A percentile compares a stretch with the other conserved stretches of the same genome.
phyloP scores from a whole-genome alignment of 1,284 basidiomycete species.

The Ceratobasidium papillatum region DNA sequence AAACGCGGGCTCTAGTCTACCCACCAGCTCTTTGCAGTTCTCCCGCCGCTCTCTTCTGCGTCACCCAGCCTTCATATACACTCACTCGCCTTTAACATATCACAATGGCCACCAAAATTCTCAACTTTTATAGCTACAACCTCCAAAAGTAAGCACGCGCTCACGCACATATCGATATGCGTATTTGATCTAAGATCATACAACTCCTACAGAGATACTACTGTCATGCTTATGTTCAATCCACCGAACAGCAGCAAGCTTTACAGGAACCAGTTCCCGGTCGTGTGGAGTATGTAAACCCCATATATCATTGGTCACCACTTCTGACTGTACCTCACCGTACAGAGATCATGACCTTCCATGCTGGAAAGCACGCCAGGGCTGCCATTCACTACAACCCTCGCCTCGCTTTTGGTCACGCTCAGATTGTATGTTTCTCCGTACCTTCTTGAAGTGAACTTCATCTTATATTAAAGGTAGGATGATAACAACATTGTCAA shows the following conservation, averaged over 20 bases:
- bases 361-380: slow-evolving; percentile 12
- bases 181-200: background rate
- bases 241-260: slow-evolving; percentile 6
- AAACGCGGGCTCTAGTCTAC: background rate
- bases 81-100: background rate
- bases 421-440: slow-evolving; percentile 6
- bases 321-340: background rate
- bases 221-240: slow-evolving; percentile 32
- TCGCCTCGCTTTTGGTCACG: slow-evolving; percentile 30
- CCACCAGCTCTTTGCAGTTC: background rate
- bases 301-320: background rate
- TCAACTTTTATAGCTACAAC: slow-evolving; percentile 11
- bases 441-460: background rate
- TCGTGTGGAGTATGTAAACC: slow-evolving; percentile 30
- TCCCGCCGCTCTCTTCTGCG: background rate
- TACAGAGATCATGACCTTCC: slow-evolving; percentile 33
- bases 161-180: background rate
- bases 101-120: slow-evolving; percentile 22
- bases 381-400: background rate
- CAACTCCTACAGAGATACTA: slow-evolving; percentile 1
- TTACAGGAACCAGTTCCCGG: slow-evolving; percentile 25
- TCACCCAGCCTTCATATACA: background rate
- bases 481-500: slow-evolving; percentile 7
- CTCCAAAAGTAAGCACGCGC: slow-evolving; percentile 1
- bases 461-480: background rate